Evolutionary conservation across 1,139 yeast species (phyloP).

Genomic region (Yamadazyma buinensis): DNA sequence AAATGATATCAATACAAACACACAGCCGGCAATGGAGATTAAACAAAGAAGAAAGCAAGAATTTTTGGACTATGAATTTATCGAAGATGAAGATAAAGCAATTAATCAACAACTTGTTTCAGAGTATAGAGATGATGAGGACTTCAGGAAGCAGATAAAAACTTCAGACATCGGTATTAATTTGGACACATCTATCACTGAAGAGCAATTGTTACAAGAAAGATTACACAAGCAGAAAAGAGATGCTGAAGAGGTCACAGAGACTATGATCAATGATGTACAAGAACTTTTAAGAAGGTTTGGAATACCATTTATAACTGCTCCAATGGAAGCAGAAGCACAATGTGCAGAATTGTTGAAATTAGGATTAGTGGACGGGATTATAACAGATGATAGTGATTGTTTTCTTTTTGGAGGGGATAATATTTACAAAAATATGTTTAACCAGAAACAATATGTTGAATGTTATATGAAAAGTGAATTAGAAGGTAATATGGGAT

Average conservation of each 20-base stretch:
- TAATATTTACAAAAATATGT: slow-evolving; percentile 84
- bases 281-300: slow-evolving; percentile 82
- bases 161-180: slow-evolving; percentile 17
- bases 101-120: slow-evolving; percentile 56
- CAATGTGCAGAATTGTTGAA: slow-evolving; percentile 81
- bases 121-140: slow-evolving; percentile 71
- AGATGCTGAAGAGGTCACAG: slow-evolving; percentile 90
- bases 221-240: slow-evolving; percentile 67
- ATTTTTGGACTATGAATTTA: slow-evolving; percentile 58
- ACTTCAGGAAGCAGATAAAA: slow-evolving; percentile 51
- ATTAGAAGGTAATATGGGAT: slow-evolving; percentile 61
- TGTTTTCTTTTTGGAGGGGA: slow-evolving; percentile 92
- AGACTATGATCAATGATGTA: slow-evolving; percentile 81
- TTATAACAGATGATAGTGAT: slow-evolving; percentile 96
- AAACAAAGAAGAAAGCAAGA: slow-evolving; percentile 3
- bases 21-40: too few relatives aligned
- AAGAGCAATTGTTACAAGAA: slow-evolving; percentile 53
- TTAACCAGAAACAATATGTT: slow-evolving; percentile 87
- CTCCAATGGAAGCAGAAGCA: slow-evolving; percentile 99
- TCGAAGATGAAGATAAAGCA: slow-evolving; percentile 73
- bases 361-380: slow-evolving; percentile 82
- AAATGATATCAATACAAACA: not conserved
- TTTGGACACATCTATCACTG: slow-evolving; percentile 34
- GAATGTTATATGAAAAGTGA: slow-evolving; percentile 72
- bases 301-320: slow-evolving; percentile 91